phyloP scores from a whole-genome alignment of 768 basidiomycete genomes.

The Holtermanniella nyarrowii region DNA sequence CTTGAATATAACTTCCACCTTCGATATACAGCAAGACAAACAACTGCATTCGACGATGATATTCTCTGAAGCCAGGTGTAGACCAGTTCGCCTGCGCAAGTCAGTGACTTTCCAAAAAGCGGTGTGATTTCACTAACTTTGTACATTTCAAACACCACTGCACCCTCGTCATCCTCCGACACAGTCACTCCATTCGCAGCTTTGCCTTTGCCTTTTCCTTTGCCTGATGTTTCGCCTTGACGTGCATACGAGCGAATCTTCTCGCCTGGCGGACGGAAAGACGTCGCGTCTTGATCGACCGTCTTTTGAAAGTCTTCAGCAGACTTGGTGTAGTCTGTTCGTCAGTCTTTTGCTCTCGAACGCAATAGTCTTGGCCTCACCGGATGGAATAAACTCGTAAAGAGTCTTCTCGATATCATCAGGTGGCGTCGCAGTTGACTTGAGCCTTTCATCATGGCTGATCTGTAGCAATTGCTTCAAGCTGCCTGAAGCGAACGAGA shows the following conservation, averaged over 20 bases:
- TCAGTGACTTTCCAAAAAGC: constrained; percentile 3
- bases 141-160: constrained; percentile 76
- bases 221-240: constrained; percentile 47
- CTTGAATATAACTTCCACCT: constrained; percentile 80
- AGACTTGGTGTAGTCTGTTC: constrained; percentile 60
- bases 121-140: too few species aligned
- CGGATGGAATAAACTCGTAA: constrained; percentile 63
- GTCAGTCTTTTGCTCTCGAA: neutral
- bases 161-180: constrained; percentile 51
- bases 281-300: constrained; percentile 65
- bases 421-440: constrained; percentile 49
- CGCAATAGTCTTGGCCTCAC: constrained; percentile 41
- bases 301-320: constrained; percentile 56
- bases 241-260: constrained; percentile 67
- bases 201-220: constrained; percentile 45
- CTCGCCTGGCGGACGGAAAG: constrained; percentile 67
- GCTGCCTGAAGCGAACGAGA: constrained; percentile 79
- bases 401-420: constrained; percentile 79
- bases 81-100: constrained; percentile 60
- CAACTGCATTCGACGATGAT: constrained; percentile 83
- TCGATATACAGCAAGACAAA: constrained; percentile 93
- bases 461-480: constrained; percentile 65
- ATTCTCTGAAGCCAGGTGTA: constrained; percentile 79
- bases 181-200: constrained; percentile 7
- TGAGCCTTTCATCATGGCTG: constrained; percentile 56